Evolutionary conservation across 345 rosid genomes (phyloP).

Genomic region (Hypericum androsaemum): DNA sequence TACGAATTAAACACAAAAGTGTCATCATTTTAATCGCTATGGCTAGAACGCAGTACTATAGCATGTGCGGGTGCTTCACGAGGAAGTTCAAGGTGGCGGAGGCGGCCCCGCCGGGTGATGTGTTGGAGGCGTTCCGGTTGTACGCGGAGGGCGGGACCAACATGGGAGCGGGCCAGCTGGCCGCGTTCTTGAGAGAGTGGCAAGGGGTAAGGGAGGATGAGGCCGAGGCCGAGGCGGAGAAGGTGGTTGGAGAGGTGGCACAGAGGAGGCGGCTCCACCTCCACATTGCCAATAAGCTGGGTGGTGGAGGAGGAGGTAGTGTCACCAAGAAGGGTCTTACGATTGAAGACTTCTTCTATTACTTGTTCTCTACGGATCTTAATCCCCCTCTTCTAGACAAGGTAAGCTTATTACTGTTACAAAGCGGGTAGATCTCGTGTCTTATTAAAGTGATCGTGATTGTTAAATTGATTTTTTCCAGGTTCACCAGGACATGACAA

Average conservation of each 20-base stretch:
- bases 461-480: conserved; percentile 5
- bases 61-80: conserved; percentile 58
- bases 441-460: too few relatives aligned
- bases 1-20: too few relatives aligned
- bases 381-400: conserved; percentile 17
- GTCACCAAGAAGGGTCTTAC: conserved; percentile 48
- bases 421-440: too few relatives aligned
- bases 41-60: conserved; percentile 17
- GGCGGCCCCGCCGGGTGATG: conserved; percentile 59
- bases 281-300: conserved; percentile 38
- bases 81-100: conserved; percentile 57
- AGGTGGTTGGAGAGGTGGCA: conserved; percentile 44
- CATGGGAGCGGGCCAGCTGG: conserved; percentile 65
- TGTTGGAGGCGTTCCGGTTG: conserved; percentile 39
- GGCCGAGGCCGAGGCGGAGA: conserved; percentile 38
- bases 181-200: conserved; percentile 38
- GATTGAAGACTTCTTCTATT: conserved; percentile 20
- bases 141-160: conserved; percentile 44
- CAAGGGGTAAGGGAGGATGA: conserved; percentile 28
- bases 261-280: conserved; percentile 29
- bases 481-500: conserved; percentile 66
- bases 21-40: too few relatives aligned
- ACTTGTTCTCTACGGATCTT: conserved; percentile 23
- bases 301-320: too few relatives aligned
- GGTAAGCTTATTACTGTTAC: background rate